phyloP scores from a whole-genome alignment of 306 rosid species.

The Dicorynia guianensis region DNA sequence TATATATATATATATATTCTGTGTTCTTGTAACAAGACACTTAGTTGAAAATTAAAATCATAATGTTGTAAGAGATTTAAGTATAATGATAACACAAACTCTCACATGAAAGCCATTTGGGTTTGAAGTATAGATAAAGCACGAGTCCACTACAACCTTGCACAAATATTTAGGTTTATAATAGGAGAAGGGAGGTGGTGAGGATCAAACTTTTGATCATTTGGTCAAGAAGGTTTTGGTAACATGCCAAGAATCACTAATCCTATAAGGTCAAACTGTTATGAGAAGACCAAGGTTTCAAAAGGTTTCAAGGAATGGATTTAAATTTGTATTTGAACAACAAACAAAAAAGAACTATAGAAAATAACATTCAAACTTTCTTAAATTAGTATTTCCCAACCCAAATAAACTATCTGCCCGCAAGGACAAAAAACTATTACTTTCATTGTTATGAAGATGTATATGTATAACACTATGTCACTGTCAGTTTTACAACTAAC shows the following conservation, averaged over 20 bases:
- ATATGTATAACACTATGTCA: too few relatives aligned
- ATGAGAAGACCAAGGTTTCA: slow-evolving; percentile 9
- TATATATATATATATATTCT: slow-evolving; percentile 21
- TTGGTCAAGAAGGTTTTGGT: slow-evolving; percentile 24
- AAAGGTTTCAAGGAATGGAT: slow-evolving; percentile 27
- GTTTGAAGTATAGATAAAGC: slow-evolving; percentile 11
- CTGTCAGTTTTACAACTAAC: slow-evolving; percentile 58
- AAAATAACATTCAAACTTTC: background rate
- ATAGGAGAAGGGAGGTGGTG: background rate
- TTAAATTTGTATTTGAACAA: background rate
- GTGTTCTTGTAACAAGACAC: slow-evolving; percentile 19
- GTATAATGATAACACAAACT: background rate
- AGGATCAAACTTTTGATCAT: slow-evolving; percentile 4
- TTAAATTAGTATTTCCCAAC: background rate
- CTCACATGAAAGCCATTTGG: slow-evolving; percentile 33
- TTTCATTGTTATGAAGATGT: too few relatives aligned
- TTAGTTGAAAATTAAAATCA: background rate
- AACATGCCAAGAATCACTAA: slow-evolving; percentile 26
- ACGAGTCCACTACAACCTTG: background rate
- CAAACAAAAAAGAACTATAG: background rate
- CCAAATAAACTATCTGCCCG: too few relatives aligned
- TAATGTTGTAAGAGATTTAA: background rate
- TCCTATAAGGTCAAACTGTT: slow-evolving; percentile 34
- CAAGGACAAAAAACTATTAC: too few relatives aligned
- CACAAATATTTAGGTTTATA: slow-evolving; percentile 27